These are phyloP conservation scores for Colletotrichum sp. DNA, from an alignment of 2,329 filamentous ascomycete species.

Conservation along the genomic window DNA sequence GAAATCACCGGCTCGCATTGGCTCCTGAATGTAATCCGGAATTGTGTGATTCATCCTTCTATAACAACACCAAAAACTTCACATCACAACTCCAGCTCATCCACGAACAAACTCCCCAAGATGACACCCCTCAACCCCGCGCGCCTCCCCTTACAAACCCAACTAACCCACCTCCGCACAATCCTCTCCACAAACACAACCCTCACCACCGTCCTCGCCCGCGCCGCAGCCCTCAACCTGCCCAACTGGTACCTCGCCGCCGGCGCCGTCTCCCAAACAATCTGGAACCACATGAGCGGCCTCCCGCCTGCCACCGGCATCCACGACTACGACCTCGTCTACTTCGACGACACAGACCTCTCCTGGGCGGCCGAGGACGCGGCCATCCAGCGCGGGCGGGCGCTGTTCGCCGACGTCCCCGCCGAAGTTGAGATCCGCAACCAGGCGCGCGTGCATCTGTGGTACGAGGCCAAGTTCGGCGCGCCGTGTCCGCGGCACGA, in stretches of 20 bases:
- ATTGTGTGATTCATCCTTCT: background rate
- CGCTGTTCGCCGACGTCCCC: constrained; percentile 33
- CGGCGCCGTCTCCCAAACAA: constrained; percentile 40
- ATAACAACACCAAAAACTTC: background rate
- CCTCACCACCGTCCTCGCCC: constrained; percentile 30
- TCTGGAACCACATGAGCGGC: constrained; percentile 38
- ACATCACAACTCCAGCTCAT: background rate
- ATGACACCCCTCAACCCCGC: background rate
- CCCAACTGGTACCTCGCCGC: constrained; percentile 42
- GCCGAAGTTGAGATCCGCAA: constrained; percentile 41
- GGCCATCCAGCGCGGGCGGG: constrained; percentile 32
- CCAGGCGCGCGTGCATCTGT: constrained; percentile 42
- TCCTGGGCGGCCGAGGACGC: constrained; percentile 42
- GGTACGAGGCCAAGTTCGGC: constrained; percentile 38
- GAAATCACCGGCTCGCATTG: background rate
- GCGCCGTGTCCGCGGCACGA: constrained; percentile 31
- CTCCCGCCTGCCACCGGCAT: constrained; percentile 37
- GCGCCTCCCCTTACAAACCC: constrained; percentile 30
- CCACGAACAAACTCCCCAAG: background rate
- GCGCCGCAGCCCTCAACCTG: constrained; percentile 28
- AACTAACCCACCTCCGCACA: constrained; percentile 26
- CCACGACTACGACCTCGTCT: constrained; percentile 41
- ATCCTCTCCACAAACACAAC: constrained; percentile 32
- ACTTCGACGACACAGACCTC: constrained; percentile 35
- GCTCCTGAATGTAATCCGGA: background rate